Evolutionary conservation across 2,329 filamentous ascomycete genomes (phyloP).

Genomic region (Aureobasidium namibiae): DNA sequence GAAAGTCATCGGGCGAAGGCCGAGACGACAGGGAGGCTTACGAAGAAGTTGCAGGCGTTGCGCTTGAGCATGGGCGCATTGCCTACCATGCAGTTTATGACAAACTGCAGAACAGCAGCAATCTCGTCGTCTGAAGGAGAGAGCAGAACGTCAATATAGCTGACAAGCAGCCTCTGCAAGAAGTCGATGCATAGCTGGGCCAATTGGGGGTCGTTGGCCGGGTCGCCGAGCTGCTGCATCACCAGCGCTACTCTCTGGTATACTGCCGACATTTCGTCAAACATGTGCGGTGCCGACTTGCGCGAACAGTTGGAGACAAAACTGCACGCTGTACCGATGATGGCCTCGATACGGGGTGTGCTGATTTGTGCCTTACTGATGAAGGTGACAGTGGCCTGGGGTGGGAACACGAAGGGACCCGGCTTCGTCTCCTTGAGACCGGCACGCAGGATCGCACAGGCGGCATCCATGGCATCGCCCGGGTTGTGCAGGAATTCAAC

Average conservation of each 20-base stretch:
- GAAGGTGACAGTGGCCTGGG: constrained; percentile 57
- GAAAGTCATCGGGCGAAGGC: neutral
- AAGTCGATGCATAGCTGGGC: constrained; percentile 69
- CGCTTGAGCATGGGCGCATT: constrained; percentile 69
- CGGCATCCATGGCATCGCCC: constrained; percentile 62
- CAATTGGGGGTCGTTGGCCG: constrained; percentile 60
- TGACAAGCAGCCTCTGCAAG: constrained; percentile 54
- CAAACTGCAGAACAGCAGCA: constrained; percentile 63
- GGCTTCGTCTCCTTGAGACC: constrained; percentile 68
- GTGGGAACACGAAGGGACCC: constrained; percentile 69
- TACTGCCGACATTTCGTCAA: constrained; percentile 43
- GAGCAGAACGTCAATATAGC: constrained; percentile 55
- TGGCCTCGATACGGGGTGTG: constrained; percentile 58
- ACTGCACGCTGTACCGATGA: constrained; percentile 64
- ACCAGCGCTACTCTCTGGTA: constrained; percentile 56
- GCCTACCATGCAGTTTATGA: constrained; percentile 60
- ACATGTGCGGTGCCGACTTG: constrained; percentile 32
- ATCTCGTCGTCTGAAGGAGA: constrained; percentile 49
- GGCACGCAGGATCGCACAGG: constrained; percentile 62
- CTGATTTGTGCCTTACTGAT: constrained; percentile 45
- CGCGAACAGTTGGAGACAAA: constrained; percentile 45
- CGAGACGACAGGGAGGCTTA: neutral
- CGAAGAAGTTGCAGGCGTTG: constrained; percentile 69
- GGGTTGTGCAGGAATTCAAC: constrained; percentile 49
- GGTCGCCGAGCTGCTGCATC: constrained; percentile 53